Base-by-base conservation (phyloP, 2,329 filamentous ascomycete species). In the Pezicula carpinea region DNA sequence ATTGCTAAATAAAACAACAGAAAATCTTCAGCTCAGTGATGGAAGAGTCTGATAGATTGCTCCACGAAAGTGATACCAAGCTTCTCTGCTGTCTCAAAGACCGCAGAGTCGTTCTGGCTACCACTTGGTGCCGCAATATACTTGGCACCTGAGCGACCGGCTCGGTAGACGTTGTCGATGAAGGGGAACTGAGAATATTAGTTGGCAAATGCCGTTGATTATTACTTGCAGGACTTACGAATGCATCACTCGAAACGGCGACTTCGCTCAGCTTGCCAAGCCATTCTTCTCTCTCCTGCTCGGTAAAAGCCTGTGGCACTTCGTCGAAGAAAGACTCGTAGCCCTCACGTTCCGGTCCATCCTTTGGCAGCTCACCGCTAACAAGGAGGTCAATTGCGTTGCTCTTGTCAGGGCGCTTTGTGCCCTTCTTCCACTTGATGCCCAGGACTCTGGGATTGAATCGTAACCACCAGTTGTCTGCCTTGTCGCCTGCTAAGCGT, bases 381-480 rank as follows among this genome's bases (percentile, higher is more conserved):
- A 93, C 93, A 55, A 97, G 82, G 64, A 97, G 77, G 66, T 97
- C 93, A 63, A 97, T 96, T 55, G 91, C 92, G 67, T 99, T 99
- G 75, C 87, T 95, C 82, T 97, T 99, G 69, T 96, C 92, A 39
- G 93, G 80, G 48, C 93, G 83, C 83, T 97, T 97, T 64, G 87
- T 89, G 61, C 93, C 92, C 74, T 93, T 92, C 80, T 96, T 96
- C 89, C 90, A 99, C 75, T 92, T 88, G 67, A 99, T 85, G 64
- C 75, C 77, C 42, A 97, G 78, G 11, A 93, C 88, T 44, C 89
- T 85, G 59, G 89, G 85, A 75, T 96, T 88, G 82, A 97, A 97
- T 62, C 93, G 87, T 77, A 99, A 87, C 93, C 92, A 99, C 92
- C 92, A 97, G 77, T 95, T 96, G 71, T 99, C 93, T 41, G 91